Percentiles rank a stretch among this genome's conserved stretches.
Conservation (phyloP, 169 alveolate species). For the Cryptosporidium ryanae region DNA sequence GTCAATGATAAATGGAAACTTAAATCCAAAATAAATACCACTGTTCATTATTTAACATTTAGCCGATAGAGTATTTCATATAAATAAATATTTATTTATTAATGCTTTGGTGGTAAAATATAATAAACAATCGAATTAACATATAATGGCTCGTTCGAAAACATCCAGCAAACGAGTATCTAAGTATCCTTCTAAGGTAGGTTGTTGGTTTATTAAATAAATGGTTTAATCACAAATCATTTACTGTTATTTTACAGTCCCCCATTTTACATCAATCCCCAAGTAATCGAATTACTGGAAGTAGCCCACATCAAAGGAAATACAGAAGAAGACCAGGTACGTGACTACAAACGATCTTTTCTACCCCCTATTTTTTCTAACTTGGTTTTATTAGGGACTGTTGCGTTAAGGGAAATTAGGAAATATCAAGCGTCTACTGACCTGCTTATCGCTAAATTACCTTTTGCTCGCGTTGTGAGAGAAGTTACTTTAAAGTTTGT, state of each 20-base stretch:
- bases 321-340: conserved; percentile 75
- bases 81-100: too few relatives aligned
- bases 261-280: conserved; percentile 64
- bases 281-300: conserved; percentile 26
- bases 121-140: neutral
- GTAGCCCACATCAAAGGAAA: conserved; percentile 57
- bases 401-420: conserved; percentile 93
- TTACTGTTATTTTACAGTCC: conserved; percentile 1
- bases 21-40: too few relatives aligned
- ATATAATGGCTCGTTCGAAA: conserved; percentile 70
- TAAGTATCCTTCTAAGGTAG: conserved; percentile 63
- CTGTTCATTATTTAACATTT: too few relatives aligned
- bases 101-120: too few relatives aligned
- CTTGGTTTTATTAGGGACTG: conserved; percentile 85
- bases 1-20: too few relatives aligned
- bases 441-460: conserved; percentile 93
- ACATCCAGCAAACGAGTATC: conserved; percentile 61
- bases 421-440: conserved; percentile 93
- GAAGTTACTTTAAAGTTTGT: conserved; percentile 86
- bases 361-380: conserved; percentile 79
- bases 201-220: neutral
- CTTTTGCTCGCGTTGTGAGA: conserved; percentile 94
- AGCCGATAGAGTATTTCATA: too few relatives aligned
- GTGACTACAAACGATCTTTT: neutral
- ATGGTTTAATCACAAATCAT: too few relatives aligned